Base-by-base conservation (phyloP, 371 early-diverging fungal genomes). In the Mortierella sp. region DNA sequence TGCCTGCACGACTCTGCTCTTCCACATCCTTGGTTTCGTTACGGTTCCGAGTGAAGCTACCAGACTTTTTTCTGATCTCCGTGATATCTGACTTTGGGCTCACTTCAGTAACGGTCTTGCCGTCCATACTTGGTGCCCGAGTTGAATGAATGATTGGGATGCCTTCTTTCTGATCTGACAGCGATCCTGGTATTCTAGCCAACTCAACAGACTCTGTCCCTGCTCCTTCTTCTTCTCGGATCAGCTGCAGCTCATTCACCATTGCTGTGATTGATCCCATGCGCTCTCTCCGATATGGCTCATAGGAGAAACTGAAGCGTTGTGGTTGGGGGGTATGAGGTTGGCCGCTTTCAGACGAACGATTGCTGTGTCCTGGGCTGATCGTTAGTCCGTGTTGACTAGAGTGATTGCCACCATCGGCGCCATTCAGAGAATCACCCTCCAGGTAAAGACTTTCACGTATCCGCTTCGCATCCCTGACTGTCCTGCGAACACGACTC, bases 181-280 rank as follows among this genome's bases (percentile, higher is more conserved):
- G n/a, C n/a, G 30, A 30, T 43, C 51, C 54, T 43, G 54, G 55
- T 3, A n/a, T 53, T 19, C 46, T 49, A 14, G 30, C 31, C 52
- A 52, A 52, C 21, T 58, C 58, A 1, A 54, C 30, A 2, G 63
- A 42, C 23, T 27, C 58, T 28, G 12, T 28, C n/a, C 28, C 4
- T 10, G 34, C 43, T 27, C 42, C 63, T 10, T 67, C 61, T 23
- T 51, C 64, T 16, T 69, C 66, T 3, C 27, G 47, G 30, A 62
- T 57, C 48, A 69, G 38, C 24, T 64, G 61, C 65, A 74, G 56
- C 39, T 69, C 76, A n/a, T 54, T 69, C 2, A 64, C 66, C 13
- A 64, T 57, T 0, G 76, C 76, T 0, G 69, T 65, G 45, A 74
- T 61, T 0, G 76, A 74, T 10, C 53, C 70, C 76, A 74, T 74